Conservation (phyloP, 768 basidiomycete genomes). For the Termitomyces sp. region DNA sequence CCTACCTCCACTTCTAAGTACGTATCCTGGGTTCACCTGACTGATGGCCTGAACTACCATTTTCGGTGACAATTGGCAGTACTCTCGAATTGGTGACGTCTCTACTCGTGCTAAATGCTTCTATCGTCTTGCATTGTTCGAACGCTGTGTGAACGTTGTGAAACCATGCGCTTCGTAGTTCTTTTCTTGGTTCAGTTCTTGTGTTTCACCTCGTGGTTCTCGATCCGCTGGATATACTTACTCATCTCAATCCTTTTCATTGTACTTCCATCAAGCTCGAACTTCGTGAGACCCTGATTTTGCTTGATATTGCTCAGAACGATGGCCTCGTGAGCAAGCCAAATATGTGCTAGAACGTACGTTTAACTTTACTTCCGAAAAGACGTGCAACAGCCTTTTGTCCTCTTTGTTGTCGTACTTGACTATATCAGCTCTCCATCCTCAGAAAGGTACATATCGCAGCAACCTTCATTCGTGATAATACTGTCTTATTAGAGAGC, state of each 20-base stretch:
- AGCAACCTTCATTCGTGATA: not conserved
- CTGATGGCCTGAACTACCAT: not conserved
- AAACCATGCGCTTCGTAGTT: not conserved
- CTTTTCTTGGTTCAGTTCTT: not conserved
- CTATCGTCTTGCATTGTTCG: not conserved
- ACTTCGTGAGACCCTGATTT: not conserved
- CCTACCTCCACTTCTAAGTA: no score
- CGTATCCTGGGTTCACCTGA: not conserved
- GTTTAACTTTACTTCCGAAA: not conserved
- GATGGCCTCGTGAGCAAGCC: not conserved
- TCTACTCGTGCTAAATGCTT: not conserved
- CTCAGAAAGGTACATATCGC: not conserved
- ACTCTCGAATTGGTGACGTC: not conserved
- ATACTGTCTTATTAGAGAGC: not conserved
- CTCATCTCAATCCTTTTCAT: not conserved
- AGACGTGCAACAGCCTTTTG: not conserved
- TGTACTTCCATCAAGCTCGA: not conserved
- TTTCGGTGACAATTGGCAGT: not conserved
- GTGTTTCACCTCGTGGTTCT: not conserved
- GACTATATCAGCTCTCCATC: not conserved
- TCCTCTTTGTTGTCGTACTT: not conserved
- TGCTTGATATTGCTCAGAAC: not conserved
- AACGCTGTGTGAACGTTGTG: not conserved
- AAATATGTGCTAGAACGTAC: not conserved
- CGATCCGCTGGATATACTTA: not conserved